phyloP scores from a whole-genome alignment of 768 basidiomycete genomes.

The Mycena vulgaris region DNA sequence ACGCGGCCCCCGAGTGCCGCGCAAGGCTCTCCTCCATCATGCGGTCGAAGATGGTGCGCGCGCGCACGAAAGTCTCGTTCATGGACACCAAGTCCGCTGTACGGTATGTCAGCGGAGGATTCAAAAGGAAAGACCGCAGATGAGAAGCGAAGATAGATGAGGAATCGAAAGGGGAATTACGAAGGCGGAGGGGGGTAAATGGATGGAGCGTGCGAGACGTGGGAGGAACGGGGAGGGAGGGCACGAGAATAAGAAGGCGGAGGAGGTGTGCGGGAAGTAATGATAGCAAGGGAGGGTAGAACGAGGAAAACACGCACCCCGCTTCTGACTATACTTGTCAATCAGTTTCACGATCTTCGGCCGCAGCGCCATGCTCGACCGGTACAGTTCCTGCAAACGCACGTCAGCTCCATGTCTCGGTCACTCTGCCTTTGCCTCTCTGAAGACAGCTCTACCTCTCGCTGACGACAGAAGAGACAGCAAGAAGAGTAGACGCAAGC shows the following conservation, averaged over 20 bases:
- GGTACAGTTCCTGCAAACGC: conserved; percentile 82
- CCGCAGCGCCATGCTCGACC: conserved; percentile 88
- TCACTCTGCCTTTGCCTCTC: no score
- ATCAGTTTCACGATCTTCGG: conserved; percentile 98
- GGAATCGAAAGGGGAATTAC: background rate
- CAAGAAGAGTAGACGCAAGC: no score
- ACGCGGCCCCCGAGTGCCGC: conserved; percentile 73
- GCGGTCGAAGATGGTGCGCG: conserved; percentile 90
- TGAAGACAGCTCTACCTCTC: no score
- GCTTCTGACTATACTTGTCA: conserved; percentile 97
- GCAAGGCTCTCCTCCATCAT: conserved; percentile 95
- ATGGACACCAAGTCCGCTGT: conserved; percentile 93
- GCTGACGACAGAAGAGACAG: no score
- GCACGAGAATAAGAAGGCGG: no score
- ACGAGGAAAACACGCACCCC: conserved; percentile 54
- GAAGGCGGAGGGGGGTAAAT: background rate
- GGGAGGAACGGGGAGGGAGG: background rate
- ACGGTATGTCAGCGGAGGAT: conserved; percentile 17
- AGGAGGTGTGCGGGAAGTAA: no score
- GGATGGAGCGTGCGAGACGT: background rate
- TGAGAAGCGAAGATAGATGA: background rate
- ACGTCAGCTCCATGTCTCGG: conserved; percentile 1
- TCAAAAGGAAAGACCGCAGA: background rate
- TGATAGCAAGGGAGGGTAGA: background rate
- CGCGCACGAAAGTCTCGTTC: conserved; percentile 94